Evolutionary conservation across 495 filamentous ascomycete species (phyloP), one percentile per base, ranked within the genome.

Genomic region (Penicillium cinerascens): DNA sequence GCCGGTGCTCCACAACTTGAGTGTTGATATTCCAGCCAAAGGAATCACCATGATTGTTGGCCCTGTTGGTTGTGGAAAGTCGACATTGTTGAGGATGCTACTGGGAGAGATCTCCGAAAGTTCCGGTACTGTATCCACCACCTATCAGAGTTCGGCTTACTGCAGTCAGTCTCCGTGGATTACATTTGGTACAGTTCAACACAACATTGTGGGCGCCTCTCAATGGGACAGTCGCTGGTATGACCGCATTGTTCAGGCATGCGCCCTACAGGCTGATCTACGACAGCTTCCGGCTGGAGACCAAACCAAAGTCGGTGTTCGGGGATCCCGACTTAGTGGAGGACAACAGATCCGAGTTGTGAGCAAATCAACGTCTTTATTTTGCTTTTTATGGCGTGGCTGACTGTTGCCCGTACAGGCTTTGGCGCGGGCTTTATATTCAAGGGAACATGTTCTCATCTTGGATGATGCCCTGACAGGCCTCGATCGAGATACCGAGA

Each of bases 101-200:
- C 62, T 82, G 1, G 79, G 81, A n/a, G 81, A 85, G 52, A 54
- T 77, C 2, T 64, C 68, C 21, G 55, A 56, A 42, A 44, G 36
- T 20, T 53, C 61, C 6, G 61, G 61, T 3, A 41, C 40, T 2
- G 47, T 64, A 7, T 56, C 49, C 16, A 58, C 54, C 17, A 49
- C 46, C 29, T 61, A 51, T 25, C 29, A 25, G n/a, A 45, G 83
- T 44, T 74, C 89, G 2, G 88, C 83, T 0, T 91, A 89, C 69
- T 89, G 86, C 55, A 81, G 80, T 6, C 87, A 92, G 58, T 82
- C 81, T 1, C 85, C 88, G 15, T 92, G 88, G 88, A 78, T 92
- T 6, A 85, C 88, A 56, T 89, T 83, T 58, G 89, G 88, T 77
- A 89, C 81, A 37, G 83, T 92, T 39, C 81, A 81, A n/a, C 81